A percentile compares a stretch with the other conserved stretches of the same genome.
phyloP scores from a whole-genome alignment of 805 yeast genomes.

The Lipomyces chichibuensis region DNA sequence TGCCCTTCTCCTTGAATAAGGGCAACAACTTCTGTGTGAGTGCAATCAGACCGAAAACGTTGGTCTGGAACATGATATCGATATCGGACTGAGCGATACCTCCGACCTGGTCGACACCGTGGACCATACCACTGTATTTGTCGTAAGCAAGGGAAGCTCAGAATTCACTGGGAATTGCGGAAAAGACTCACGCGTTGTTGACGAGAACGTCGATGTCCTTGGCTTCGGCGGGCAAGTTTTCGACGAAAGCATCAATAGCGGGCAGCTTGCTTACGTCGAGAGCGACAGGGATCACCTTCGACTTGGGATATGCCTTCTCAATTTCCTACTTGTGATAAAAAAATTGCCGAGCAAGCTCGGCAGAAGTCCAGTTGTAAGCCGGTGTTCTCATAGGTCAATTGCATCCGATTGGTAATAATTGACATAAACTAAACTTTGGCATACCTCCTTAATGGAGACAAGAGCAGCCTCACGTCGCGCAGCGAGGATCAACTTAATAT shows the following conservation, averaged over 20 bases:
- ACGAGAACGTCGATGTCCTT: constrained; percentile 61
- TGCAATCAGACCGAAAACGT: constrained; percentile 82
- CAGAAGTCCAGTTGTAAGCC: neutral
- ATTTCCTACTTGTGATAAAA: constrained; percentile 44
- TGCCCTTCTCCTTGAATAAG: constrained; percentile 67
- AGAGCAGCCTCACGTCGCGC: constrained; percentile 77
- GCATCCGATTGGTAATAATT: neutral
- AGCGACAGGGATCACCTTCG: constrained; percentile 51
- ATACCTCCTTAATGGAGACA: constrained; percentile 48
- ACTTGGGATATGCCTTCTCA: constrained; percentile 51
- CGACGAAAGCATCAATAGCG: constrained; percentile 56
- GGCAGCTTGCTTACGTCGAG: constrained; percentile 63
- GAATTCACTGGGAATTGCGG: neutral
- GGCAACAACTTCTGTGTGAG: constrained; percentile 80
- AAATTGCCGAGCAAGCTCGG: neutral
- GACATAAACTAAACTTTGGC: constrained; percentile 1
- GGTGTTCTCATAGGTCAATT: neutral
- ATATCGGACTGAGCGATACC: constrained; percentile 65
- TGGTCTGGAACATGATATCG: constrained; percentile 77
- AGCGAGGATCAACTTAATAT: constrained; percentile 68
- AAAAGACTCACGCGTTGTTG: constrained; percentile 58
- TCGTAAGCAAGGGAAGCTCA: neutral
- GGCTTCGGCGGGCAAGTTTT: constrained; percentile 57
- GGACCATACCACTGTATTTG: constrained; percentile 54
- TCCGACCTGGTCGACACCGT: constrained; percentile 79